These are phyloP conservation scores for Aspergillus amoenus DNA, from an alignment of 2,329 filamentous ascomycete species.

Conservation along the genomic window DNA sequence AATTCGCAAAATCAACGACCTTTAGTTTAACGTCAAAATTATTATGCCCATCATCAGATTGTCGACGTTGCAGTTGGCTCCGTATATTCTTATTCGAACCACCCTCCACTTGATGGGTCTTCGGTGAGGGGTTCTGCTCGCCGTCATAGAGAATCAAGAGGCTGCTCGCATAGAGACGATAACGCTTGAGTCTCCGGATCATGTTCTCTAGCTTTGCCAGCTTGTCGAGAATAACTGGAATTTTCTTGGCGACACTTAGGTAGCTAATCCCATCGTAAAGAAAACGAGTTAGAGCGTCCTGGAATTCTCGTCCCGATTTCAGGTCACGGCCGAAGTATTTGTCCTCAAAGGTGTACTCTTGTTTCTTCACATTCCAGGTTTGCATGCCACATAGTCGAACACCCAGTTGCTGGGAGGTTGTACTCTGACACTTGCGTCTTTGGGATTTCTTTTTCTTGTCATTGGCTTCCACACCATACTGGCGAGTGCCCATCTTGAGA, in stretches of 20 bases:
- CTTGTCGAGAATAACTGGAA: slow-evolving; percentile 83
- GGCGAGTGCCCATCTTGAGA: slow-evolving; percentile 96
- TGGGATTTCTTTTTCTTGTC: slow-evolving; percentile 94
- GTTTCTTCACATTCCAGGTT: slow-evolving; percentile 83
- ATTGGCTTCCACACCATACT: slow-evolving; percentile 89
- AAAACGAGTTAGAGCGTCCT: slow-evolving; percentile 82
- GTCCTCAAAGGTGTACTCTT: slow-evolving; percentile 92
- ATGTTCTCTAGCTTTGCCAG: slow-evolving; percentile 80
- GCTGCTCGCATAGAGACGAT: slow-evolving; percentile 93
- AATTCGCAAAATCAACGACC: slow-evolving; percentile 98
- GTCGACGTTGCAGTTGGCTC: slow-evolving; percentile 35
- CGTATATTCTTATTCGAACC: slow-evolving; percentile 25
- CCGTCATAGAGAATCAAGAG: slow-evolving; percentile 95
- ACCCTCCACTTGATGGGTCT: slow-evolving; percentile 21
- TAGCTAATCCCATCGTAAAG: slow-evolving; percentile 86
- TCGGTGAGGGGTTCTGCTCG: slow-evolving; percentile 42
- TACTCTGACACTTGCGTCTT: slow-evolving; percentile 85
- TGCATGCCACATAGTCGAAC: slow-evolving; percentile 95
- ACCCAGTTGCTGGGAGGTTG: slow-evolving; percentile 86
- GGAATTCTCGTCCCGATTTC: slow-evolving; percentile 84
- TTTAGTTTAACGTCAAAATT: slow-evolving; percentile 69
- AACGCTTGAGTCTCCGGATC: slow-evolving; percentile 74
- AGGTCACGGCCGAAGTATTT: slow-evolving; percentile 94
- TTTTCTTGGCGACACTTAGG: slow-evolving; percentile 77
- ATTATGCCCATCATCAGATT: slow-evolving; percentile 38